Evolutionary conservation across 2,329 filamentous ascomycete genomes (phyloP), one percentile per base, ranked within the genome.

Genomic region (Sphaerulina vaccinii): DNA sequence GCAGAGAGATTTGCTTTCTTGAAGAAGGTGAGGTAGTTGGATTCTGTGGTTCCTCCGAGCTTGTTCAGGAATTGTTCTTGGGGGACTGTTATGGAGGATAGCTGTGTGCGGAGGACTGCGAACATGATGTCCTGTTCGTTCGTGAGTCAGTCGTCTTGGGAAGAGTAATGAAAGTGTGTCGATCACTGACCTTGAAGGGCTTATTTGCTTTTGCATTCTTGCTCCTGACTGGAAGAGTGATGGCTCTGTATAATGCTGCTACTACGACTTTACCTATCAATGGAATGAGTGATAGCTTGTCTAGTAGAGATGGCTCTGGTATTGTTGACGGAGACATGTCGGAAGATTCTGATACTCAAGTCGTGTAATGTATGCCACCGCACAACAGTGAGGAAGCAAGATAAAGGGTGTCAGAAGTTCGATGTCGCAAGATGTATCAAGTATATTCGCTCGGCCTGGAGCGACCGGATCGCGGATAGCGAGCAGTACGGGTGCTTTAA

Each of bases 31-130:
- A 68, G 55, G 53, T 75, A 75, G 8, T 52, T 59, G 1, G 63
- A 54, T 18, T 71, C 66, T 57, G 61, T 71, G 57, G 40, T 58
- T 10, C 36, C 23, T 15, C n/a, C 33, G 36, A 48, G 51, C 39
- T 61, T 62, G 22, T n/a, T n/a, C n/a, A 70, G 40, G 66, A 59
- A 71, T 52, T 70, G 66, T 50, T 72, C 67, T 49, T 73, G 71
- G 65, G 65, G 61, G 66, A 44, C 33, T 21, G 24, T 61, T 47
- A 64, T 39, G 33, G 19, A 37, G n/a, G 48, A 46, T 8, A 65
- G 49, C n/a, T 62, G 39, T 8, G 56, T 44, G 6, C 65, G 61
- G 4, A 67, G 41, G 10, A 48, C 62, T 7, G 60, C 55, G 54
- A 62, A 67, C 32, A 60, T 40, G 24, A 62, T 49, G 51, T 67